Evolutionary conservation across 2,329 filamentous ascomycete species (phyloP).

Genomic region (Coccinonectria pachysandricola): DNA sequence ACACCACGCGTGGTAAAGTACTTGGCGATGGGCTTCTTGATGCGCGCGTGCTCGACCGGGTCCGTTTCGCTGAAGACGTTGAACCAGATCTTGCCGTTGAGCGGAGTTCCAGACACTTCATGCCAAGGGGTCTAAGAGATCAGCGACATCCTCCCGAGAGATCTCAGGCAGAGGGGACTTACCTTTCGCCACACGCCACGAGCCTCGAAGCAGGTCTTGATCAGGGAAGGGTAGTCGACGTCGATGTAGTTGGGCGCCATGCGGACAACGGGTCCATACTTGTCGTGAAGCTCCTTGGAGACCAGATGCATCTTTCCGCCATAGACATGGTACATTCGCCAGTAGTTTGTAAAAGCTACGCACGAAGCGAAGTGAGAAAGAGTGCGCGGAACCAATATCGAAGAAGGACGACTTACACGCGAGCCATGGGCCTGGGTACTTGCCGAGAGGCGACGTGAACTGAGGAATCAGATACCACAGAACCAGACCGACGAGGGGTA

Average conservation of each 20-base stretch:
- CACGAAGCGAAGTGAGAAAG: not conserved
- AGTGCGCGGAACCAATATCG: not conserved
- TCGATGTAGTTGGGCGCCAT: slow-evolving; percentile 30
- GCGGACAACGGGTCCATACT: slow-evolving; percentile 30
- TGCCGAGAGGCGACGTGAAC: slow-evolving; percentile 16
- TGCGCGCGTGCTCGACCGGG: slow-evolving; percentile 11
- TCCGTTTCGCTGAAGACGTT: slow-evolving; percentile 18
- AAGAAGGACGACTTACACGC: slow-evolving; percentile 17
- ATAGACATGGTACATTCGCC: slow-evolving; percentile 23
- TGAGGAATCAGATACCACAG: slow-evolving; percentile 8
- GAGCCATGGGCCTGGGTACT: slow-evolving; percentile 23
- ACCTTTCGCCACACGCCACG: slow-evolving; percentile 24
- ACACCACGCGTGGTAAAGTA: slow-evolving; percentile 16
- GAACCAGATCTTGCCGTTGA: slow-evolving; percentile 16
- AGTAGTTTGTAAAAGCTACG: slow-evolving; percentile 19
- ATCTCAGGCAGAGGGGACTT: slow-evolving; percentile 6
- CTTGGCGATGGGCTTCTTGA: slow-evolving; percentile 17
- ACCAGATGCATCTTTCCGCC: slow-evolving; percentile 20
- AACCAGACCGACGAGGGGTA: not conserved
- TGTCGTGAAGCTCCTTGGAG: slow-evolving; percentile 24
- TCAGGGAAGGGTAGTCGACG: slow-evolving; percentile 26
- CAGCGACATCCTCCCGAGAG: too few species aligned
- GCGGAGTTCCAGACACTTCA: too few species aligned
- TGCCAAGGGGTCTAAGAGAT: too few species aligned
- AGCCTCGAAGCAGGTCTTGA: slow-evolving; percentile 26